phyloP scores from a whole-genome alignment of 177 flowering plant species.

The Vitis hybrid region DNA sequence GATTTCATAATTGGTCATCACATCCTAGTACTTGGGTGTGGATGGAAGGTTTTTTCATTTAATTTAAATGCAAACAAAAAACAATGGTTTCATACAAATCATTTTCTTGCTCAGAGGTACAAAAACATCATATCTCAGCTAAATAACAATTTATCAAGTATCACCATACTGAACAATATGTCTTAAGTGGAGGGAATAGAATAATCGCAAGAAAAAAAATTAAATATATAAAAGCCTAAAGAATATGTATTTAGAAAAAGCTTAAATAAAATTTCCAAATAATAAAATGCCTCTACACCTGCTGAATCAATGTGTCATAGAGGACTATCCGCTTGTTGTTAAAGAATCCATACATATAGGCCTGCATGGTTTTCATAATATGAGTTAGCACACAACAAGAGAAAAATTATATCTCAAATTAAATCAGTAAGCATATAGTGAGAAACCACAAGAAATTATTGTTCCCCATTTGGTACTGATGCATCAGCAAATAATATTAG shows the following conservation, averaged over 20 bases:
- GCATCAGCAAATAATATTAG: not conserved
- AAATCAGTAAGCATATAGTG: not conserved
- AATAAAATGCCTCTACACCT: constrained; percentile 46
- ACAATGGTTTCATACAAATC: too few species aligned
- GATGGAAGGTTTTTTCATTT: not conserved
- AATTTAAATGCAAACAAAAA: not conserved
- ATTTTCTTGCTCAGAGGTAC: not conserved
- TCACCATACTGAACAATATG: not conserved
- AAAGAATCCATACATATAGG: constrained; percentile 99
- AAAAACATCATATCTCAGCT: not conserved
- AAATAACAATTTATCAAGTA: not conserved
- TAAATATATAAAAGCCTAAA: not conserved
- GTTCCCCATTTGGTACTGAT: not conserved
- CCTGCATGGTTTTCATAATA: constrained; percentile 50
- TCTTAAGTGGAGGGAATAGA: not conserved
- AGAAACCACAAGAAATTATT: not conserved
- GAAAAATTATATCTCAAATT: not conserved
- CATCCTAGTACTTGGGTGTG: not conserved
- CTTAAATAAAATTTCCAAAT: not conserved
- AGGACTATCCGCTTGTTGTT: constrained; percentile 97
- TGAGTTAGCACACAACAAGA: not conserved
- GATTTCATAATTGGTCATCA: too few species aligned
- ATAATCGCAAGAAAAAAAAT: not conserved
- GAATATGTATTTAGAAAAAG: not conserved
- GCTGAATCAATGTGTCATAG: constrained; percentile 95